Evolutionary conservation across 202 grass and related monocot genomes (phyloP), one percentile per base, ranked within the genome.

Genomic region (Carex arenaria): DNA sequence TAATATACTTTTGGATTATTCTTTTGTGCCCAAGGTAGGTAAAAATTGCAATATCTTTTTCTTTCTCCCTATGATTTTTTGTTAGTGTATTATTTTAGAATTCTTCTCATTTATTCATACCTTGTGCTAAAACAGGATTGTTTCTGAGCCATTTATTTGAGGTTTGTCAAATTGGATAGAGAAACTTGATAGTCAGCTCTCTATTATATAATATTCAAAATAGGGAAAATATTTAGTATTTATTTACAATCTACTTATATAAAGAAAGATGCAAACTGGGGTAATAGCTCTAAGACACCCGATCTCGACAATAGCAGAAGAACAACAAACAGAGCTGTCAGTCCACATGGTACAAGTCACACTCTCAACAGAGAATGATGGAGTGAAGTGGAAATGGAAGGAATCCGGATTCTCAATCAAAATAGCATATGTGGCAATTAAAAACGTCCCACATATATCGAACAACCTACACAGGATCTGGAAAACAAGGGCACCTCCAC

Each of bases 1-100:
- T 69, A 98, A 98, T 84, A 94, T 98, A 90, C 95, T 98, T 72
- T 87, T 98, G 42, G 95, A 98, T 86, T 68, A 83, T 70, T 94
- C 85, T 78, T 98, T 93, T 94, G 95, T 90, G 75, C 82, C 95
- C 62, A 98, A 94, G 95, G 95, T 91, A 90, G 22, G 13, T 4
- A 71, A 82, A 31, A 31, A 2, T 28, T 52, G 17, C 49, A 10
- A 61, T 38, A 80, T 36, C 47, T 61, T 43, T 54, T 83, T 12
- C 22, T 14, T 2, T 23, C 4, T 23, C 18, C 57, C n/a, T 61
- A 17, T 17, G 5, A 72, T 51, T 52, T 13, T 78, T 62, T 80
- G 31, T 55, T 63, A 76, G 83, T 72, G 34, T 80, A 28, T 82
- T 84, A 10, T 28, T 4, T 59, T 4, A 20, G 67, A 56, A 7